Evolutionary conservation across 495 filamentous ascomycete species (phyloP), one percentile per base, ranked within the genome.

Genomic region (Penicillium longicatenatum): DNA sequence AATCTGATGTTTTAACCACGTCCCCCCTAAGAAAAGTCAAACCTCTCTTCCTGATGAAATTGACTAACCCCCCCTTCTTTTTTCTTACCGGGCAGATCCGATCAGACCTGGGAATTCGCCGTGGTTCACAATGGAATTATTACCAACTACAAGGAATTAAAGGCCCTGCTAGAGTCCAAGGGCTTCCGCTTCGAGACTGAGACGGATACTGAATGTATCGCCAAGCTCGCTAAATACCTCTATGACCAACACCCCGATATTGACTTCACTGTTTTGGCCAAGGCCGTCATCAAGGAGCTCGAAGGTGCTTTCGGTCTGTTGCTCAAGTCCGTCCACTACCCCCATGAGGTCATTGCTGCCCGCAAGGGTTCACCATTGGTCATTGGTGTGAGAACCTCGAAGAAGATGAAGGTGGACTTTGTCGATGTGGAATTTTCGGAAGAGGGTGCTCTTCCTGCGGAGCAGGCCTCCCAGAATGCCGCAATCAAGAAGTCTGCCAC

Each of bases 331-430:
- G 91, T 98, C 48, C 94, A 98, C 81, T 98, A 91, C 77, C 93
- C 94, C 55, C 93, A 97, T 74, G 95, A 98, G 78, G 89, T 98
- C 44, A 91, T 98, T 75, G 94, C 94, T 30, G 95, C 94, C 61
- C 89, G 94, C 64, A 98, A 98, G 83, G 94, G 94, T 71, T 98
- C 94, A 17, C 94, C 94, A 21, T 81, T 98, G 44, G 94, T 98
- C 48, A 88, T 98, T 64, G 94, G 94, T 69, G 94, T 98, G 63
- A 86, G 90, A 72, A 97, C 94, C 43, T 83, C 91, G 73, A 93
- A 87, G 83, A 96, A 96, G 79, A 98, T 98, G 94, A 98, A 98
- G 88, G 94, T 98, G 56, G 94, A 98, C 76, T 98, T 98, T 68
- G 94, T 98, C 63, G 94, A 98, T 74, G 94, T 98, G 52, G 95